Base-by-base conservation (phyloP, 2,329 filamentous ascomycete species). In the Didymella lethalis region DNA sequence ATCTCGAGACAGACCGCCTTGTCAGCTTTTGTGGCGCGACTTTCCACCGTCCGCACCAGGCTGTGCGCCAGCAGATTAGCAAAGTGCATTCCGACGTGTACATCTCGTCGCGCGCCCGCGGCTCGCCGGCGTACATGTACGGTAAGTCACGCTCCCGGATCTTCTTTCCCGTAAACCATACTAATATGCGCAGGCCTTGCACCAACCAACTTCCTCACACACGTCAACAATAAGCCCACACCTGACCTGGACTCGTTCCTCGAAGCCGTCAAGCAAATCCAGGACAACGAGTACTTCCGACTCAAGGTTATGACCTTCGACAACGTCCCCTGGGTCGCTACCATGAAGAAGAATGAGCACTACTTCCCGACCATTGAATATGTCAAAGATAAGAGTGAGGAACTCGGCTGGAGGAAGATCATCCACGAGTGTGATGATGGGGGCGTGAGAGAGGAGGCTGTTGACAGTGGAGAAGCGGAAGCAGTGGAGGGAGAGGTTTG, bases 291-390 rank as follows among this genome's bases (percentile, higher is more conserved):
- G 2, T 99, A 99, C 79, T 99, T 99, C 87, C 89, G 95, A 18
- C 84, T 99, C 52, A 93, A 94, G 77, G 92, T 95, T n/a, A 92
- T 98, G 77, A 98, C 95, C 0, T 99, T 99, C 73, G 95, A 99
- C 77, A 96, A 96, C 71, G 93, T 99, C 10, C 94, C 94, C 3
- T 99, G 95, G 93, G 93, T 99, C n/a, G 92, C 96, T 38, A 99
- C 95, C 8, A 97, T 99, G 91, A 99, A 99, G 88, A 98, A 98
- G 86, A 97, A 97, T 69, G 94, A 99, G 75, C 95, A 99, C 78
- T 99, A 99, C 77, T 89, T 89, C 79, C 86, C 87, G 2, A 89
- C 88, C 61, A 84, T 87, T 29, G 86, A 89, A 75, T 88, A 87
- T 61, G 71, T 85, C 51, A 88, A 88, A 70, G 86, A 88, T 61